A percentile compares a stretch with the other conserved stretches of the same genome.
phyloP scores from a whole-genome alignment of 1,284 basidiomycete species.

The Schizopora paradoxa region DNA sequence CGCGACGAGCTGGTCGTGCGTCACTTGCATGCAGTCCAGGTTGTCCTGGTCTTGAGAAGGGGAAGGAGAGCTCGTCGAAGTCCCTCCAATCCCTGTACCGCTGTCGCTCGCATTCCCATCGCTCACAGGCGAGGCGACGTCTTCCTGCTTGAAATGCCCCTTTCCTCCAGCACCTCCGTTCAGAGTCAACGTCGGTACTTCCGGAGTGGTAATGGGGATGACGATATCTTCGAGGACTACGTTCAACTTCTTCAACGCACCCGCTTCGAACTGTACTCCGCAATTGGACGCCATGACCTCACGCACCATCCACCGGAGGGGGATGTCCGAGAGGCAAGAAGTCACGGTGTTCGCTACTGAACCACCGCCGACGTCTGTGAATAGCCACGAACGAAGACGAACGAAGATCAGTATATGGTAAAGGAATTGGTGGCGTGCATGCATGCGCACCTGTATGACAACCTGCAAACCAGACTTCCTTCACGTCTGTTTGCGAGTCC shows the following conservation, averaged over 20 bases:
- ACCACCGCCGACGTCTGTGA: constrained; percentile 65
- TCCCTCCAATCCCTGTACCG: background rate
- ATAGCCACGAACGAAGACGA: background rate
- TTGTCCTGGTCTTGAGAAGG: constrained; percentile 3
- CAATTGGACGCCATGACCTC: constrained; percentile 42
- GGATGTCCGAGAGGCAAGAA: constrained; percentile 49
- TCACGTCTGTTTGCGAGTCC: constrained; percentile 33
- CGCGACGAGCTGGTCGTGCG: constrained; percentile 32
- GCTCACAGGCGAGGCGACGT: constrained; percentile 1
- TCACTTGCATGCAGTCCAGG: constrained; percentile 22
- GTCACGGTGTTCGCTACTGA: constrained; percentile 38
- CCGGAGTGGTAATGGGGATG: constrained; percentile 15
- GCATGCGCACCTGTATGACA: constrained; percentile 47
- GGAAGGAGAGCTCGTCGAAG: background rate
- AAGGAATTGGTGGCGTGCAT: background rate
- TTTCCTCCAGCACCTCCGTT: too few species aligned
- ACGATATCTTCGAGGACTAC: too few species aligned
- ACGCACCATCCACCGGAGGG: constrained; percentile 73
- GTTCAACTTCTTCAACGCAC: constrained; percentile 31
- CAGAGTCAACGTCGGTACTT: constrained; percentile 9
- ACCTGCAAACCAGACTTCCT: constrained; percentile 64
- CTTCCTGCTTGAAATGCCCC: constrained; percentile 3
- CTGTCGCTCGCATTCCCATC: constrained; percentile 2
- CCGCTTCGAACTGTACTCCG: constrained; percentile 46
- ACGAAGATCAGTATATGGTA: background rate